phyloP scores from a whole-genome alignment of 371 early-diverging fungal genomes.

The Zychaea mexicana region DNA sequence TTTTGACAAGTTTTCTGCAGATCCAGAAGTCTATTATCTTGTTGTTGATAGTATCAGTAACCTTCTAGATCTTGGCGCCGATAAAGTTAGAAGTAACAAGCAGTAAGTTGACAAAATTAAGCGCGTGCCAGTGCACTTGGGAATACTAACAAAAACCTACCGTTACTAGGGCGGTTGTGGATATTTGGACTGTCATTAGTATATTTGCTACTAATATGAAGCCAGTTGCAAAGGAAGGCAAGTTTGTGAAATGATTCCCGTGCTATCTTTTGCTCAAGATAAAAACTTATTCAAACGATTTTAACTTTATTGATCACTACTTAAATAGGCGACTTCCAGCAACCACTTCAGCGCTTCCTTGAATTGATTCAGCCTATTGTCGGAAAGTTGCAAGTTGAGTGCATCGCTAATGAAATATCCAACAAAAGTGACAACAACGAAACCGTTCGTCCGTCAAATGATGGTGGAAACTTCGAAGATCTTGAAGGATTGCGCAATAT shows the following conservation, averaged over 20 bases:
- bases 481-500: constrained; percentile 44
- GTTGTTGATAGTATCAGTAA: constrained; percentile 45
- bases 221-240: constrained; percentile 26
- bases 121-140: too few species aligned
- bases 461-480: constrained; percentile 30
- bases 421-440: not conserved
- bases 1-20: constrained; percentile 28
- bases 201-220: constrained; percentile 35
- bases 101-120: constrained; percentile 21
- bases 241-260: too few species aligned
- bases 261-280: too few species aligned
- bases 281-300: constrained; percentile 15
- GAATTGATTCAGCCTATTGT: constrained; percentile 57
- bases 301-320: not conserved
- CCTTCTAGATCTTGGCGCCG: constrained; percentile 26
- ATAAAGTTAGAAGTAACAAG: constrained; percentile 19
- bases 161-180: constrained; percentile 26
- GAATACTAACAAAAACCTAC: not conserved
- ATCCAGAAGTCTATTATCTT: constrained; percentile 45
- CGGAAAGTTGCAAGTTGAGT: constrained; percentile 37
- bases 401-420: not conserved
- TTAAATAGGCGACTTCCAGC: constrained; percentile 6
- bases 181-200: constrained; percentile 45
- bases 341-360: constrained; percentile 36
- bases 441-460: not conserved